These are phyloP conservation scores for Lotmaria passim DNA, from an alignment of 208 protist species.

Conservation along the genomic window DNA sequence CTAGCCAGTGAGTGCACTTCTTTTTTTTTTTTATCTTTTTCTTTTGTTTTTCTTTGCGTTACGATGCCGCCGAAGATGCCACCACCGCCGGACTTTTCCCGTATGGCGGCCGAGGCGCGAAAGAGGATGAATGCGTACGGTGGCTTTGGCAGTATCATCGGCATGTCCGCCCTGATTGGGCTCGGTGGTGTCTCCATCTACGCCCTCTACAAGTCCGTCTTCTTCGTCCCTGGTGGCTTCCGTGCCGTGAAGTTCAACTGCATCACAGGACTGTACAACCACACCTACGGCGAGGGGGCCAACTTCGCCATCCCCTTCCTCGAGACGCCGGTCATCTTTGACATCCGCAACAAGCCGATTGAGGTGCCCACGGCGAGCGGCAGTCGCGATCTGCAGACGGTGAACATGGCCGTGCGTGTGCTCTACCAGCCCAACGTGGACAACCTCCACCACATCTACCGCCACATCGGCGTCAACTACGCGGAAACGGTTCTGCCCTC, in stretches of 20 bases:
- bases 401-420: conserved; percentile 98
- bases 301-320: conserved; percentile 97
- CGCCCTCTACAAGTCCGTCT: conserved; percentile 89
- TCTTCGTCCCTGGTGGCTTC: conserved; percentile 97
- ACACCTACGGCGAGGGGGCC: conserved; percentile 94
- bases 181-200: conserved; percentile 58
- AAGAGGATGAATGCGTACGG: conserved; percentile 61
- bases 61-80: conserved; percentile 64
- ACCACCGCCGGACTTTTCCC: conserved; percentile 79
- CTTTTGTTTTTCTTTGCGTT: not conserved
- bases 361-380: conserved; percentile 91
- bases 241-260: conserved; percentile 98
- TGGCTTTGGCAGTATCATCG: conserved; percentile 73
- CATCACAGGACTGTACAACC: conserved; percentile 93
- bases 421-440: conserved; percentile 95
- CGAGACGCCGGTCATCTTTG: conserved; percentile 97
- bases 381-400: conserved; percentile 97
- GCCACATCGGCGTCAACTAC: conserved; percentile 96
- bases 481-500: conserved; percentile 98
- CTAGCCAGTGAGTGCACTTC: not conserved
- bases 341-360: conserved; percentile 94
- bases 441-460: conserved; percentile 95
- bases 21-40: conserved; percentile 13
- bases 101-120: conserved; percentile 66
- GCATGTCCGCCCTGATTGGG: conserved; percentile 60